phyloP scores from a whole-genome alignment of 345 rosid genomes.

The Balakata baccata region DNA sequence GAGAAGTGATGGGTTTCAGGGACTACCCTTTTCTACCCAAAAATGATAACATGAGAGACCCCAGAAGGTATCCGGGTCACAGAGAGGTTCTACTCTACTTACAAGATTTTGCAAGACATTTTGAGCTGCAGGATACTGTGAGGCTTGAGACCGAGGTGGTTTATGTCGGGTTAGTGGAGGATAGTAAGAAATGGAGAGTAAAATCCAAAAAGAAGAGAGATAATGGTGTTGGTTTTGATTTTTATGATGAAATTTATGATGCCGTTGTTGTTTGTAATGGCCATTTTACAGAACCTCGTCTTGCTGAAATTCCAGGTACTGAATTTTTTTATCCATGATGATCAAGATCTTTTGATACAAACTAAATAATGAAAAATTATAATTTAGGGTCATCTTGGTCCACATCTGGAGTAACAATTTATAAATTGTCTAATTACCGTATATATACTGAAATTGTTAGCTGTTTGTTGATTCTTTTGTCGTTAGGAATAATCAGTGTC shows the following conservation, averaged over 20 bases:
- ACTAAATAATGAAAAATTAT: too few relatives aligned
- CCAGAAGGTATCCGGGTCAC: conserved; percentile 72
- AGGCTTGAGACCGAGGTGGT: conserved; percentile 55
- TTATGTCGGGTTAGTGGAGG: conserved; percentile 35
- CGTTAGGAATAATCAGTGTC: too few relatives aligned
- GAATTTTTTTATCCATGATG: neutral
- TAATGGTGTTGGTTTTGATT: conserved; percentile 1
- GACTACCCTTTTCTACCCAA: conserved; percentile 60
- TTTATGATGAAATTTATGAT: conserved; percentile 49
- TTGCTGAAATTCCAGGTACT: conserved; percentile 63
- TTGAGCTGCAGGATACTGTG: conserved; percentile 53
- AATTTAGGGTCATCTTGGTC: too few relatives aligned
- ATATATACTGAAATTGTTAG: too few relatives aligned
- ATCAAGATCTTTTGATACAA: too few relatives aligned
- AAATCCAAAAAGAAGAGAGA: conserved; percentile 34
- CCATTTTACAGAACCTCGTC: conserved; percentile 62
- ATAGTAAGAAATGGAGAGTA: conserved; percentile 51
- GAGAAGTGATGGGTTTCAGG: conserved; percentile 72
- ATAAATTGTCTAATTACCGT: too few relatives aligned
- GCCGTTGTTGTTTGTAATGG: conserved; percentile 74
- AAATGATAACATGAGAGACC: conserved; percentile 37
- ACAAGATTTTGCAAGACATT: conserved; percentile 59
- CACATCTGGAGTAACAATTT: too few relatives aligned
- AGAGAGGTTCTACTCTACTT: conserved; percentile 59
- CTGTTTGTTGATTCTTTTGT: too few relatives aligned